These are phyloP conservation scores for Fagus crenata DNA, from an alignment of 306 rosid species.

Conservation along the genomic window DNA sequence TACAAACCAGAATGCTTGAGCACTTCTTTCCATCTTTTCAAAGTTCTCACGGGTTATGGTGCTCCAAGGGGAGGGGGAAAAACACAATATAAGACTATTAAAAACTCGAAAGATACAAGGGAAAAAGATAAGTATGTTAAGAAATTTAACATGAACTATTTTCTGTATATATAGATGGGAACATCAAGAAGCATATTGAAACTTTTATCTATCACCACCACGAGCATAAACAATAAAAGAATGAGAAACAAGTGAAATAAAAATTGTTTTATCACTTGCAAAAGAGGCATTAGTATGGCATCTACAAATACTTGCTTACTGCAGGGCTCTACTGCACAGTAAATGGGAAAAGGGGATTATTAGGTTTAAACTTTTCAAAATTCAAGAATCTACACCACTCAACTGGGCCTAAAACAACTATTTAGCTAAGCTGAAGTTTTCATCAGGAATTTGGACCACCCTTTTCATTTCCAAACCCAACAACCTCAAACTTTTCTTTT, in stretches of 20 bases:
- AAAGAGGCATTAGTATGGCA: not conserved
- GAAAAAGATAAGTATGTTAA: not conserved
- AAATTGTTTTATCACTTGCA: not conserved
- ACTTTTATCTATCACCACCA: not conserved
- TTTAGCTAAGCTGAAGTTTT: no score
- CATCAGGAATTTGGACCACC: no score
- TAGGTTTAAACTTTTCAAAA: no score
- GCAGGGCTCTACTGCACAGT: not conserved
- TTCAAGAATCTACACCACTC: no score
- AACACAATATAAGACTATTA: not conserved
- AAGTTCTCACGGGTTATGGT: slow-evolving; percentile 82
- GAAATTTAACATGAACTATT: not conserved
- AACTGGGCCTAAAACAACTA: no score
- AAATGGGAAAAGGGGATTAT: no score
- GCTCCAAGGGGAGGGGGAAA: slow-evolving; percentile 55
- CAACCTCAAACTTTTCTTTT: no score
- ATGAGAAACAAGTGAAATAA: not conserved
- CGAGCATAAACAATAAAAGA: not conserved
- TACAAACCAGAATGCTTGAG: slow-evolving; percentile 62
- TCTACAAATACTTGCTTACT: not conserved
- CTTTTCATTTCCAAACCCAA: no score
- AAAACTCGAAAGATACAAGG: not conserved
- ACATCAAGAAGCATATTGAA: not conserved
- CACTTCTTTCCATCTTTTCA: slow-evolving; percentile 87
- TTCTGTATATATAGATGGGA: not conserved